phyloP scores from a whole-genome alignment of 2,329 filamentous ascomycete genomes.

The Bipolaris victoriae region DNA sequence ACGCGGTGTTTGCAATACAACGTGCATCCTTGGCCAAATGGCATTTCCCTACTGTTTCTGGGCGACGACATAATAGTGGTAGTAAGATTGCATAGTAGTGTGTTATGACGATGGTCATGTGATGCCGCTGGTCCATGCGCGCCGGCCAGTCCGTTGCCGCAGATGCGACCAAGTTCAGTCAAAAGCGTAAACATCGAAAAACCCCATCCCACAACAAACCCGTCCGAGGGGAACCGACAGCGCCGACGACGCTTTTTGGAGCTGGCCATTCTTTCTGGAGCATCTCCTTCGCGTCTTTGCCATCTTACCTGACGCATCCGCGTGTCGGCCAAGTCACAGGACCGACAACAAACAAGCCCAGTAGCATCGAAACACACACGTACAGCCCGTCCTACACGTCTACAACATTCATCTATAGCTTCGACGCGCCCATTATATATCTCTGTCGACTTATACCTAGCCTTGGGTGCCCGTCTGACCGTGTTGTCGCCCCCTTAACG shows the following conservation, averaged over 20 bases:
- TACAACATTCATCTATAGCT: conserved; percentile 2
- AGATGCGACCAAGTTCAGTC: conserved; percentile 25
- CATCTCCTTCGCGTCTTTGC: conserved; percentile 17
- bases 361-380: conserved; percentile 6
- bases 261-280: conserved; percentile 23
- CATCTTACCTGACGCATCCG: conserved; percentile 15
- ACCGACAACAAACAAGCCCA: conserved; percentile 28
- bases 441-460: not conserved
- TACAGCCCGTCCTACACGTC: conserved; percentile 7
- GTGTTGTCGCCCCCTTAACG: conserved; percentile 9
- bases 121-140: conserved; percentile 15
- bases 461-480: not conserved
- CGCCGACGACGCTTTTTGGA: conserved; percentile 28
- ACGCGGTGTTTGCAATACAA: not conserved
- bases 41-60: conserved; percentile 2
- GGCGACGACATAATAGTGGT: conserved; percentile 9
- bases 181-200: conserved; percentile 31
- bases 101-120: conserved; percentile 19
- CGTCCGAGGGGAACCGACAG: conserved; percentile 23
- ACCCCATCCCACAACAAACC: conserved; percentile 34
- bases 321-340: conserved; percentile 16
- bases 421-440: not conserved
- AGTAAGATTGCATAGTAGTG: conserved; percentile 9
- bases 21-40: not conserved
- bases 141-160: conserved; percentile 28